Base-by-base conservation (phyloP, 1,284 basidiomycete genomes). In the Apiotrichum laibachii region DNA sequence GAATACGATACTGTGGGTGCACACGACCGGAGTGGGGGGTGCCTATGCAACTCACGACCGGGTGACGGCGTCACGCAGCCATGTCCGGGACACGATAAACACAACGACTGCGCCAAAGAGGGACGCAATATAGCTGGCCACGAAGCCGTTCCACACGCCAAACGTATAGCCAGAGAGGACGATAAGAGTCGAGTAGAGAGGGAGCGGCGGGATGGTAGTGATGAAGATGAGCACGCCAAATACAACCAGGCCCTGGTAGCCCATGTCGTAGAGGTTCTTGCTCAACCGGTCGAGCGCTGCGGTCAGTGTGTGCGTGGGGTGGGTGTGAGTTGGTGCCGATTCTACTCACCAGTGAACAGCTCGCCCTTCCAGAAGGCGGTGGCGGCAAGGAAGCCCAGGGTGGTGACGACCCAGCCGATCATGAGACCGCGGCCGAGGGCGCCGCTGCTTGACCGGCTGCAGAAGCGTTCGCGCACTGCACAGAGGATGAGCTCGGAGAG, bases 131-230 rank as follows among this genome's bases (percentile, higher is more conserved):
- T 82, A 82, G 60, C 75, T 77, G 51, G 81, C 77, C 52, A 81
- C 60, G 57, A 82, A 82, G 18, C 81, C 81, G 53, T 79, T 67
- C 73, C 76, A 75, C 10, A 80, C 75, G 19, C 81, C 81, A 59
- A 82, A 82, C 0, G 80, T 78, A 66, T 81, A 82, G 10, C 81
- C 81, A 13, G 77, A 77, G 4, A 82, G 70, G 43, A 82, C 77
- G 67, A 82, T 81, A 46, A 82, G 68, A 1, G 80, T 82, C 58
- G 81, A 82, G 67, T 82, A 82, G 15, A 82, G 76, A 8, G 81
- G 81, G 21, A 82, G 60, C 0, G 81, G 81, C 3, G 81, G 77
- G 48, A 79, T 73, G 40, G 74, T 77, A 1, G 77, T 78, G 43
- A 77, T 63, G 56, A 76, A 74, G 50, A 78, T 78, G 44, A 76